Evolutionary conservation across 306 rosid genomes (phyloP), one percentile per base, ranked within the genome.

Genomic region (Lablab purpureus): DNA sequence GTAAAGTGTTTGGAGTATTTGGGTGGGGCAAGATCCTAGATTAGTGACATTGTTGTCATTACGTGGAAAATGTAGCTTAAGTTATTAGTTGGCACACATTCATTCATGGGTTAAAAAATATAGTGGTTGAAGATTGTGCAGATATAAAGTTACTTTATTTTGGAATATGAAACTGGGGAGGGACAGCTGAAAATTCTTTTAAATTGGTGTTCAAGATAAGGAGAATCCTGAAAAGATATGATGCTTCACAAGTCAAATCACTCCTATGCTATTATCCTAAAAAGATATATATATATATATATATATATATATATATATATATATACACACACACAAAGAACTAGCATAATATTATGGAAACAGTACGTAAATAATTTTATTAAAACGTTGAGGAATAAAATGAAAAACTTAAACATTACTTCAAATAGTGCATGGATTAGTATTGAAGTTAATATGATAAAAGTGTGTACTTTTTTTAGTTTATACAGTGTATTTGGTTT

Each of bases 221-320:
- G 52, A 30, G 67, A 77, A 65, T 75, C 77, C 32, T 46, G 40
- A 17, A 52, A 79, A 81, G 87, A 88, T 88, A 81, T 71, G 85
- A 87, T 88, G 83, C 85, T 74, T 60, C 22, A 10, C 4, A 13
- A 14, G 82, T 81, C 84, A 81, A 83, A 55, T 51, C 54, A 17
- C 3, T 49, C 23, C 0, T 18, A 17, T 49, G 21, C 2, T 14
- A 17, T 49, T n/a, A n/a, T n/a, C n/a, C n/a, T n/a, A n/a, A n/a
- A n/a, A n/a, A n/a, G n/a, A n/a, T n/a, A n/a, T n/a, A n/a, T n/a
- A n/a, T n/a, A n/a, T n/a, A n/a, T n/a, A n/a, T n/a, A n/a, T n/a
- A n/a, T n/a, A n/a, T n/a, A n/a, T n/a, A n/a, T n/a, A n/a, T n/a
- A n/a, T n/a, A n/a, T n/a, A n/a, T n/a, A n/a, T n/a, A n/a, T n/a